Conservation (phyloP, 352 stramenopile genomes). For the Blastocystis sp. region DNA sequence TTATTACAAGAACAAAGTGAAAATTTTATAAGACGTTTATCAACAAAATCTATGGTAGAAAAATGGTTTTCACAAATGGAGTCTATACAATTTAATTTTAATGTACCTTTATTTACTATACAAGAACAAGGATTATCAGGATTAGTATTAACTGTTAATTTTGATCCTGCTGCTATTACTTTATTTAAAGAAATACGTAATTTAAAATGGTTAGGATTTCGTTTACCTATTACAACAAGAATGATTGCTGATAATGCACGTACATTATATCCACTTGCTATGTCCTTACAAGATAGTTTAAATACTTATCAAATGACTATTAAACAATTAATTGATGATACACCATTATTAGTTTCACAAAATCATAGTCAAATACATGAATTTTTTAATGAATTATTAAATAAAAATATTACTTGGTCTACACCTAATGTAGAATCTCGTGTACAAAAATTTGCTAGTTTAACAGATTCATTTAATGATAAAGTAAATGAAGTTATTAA, state of each 20-base stretch:
- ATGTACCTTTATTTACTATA: slow-evolving; percentile 41
- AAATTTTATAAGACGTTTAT: slow-evolving; percentile 36
- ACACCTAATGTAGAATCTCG: slow-evolving; percentile 29
- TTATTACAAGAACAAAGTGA: slow-evolving; percentile 63
- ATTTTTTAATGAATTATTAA: slow-evolving; percentile 31
- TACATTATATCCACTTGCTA: slow-evolving; percentile 80
- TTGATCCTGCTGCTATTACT: slow-evolving; percentile 87
- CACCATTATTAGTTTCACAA: background rate
- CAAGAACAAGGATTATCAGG: background rate
- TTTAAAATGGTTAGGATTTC: slow-evolving; percentile 87
- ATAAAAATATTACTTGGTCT: slow-evolving; percentile 25
- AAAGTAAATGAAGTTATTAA: slow-evolving; percentile 80
- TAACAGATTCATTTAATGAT: no score
- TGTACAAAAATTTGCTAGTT: no score
- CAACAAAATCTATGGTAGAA: slow-evolving; percentile 34
- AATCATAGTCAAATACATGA: slow-evolving; percentile 30
- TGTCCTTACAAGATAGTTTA: slow-evolving; percentile 81
- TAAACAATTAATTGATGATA: slow-evolving; percentile 38
- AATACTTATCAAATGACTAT: slow-evolving; percentile 65
- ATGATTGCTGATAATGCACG: slow-evolving; percentile 85
- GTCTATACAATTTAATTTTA: slow-evolving; percentile 68
- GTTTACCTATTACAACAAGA: slow-evolving; percentile 76
- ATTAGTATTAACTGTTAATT: slow-evolving; percentile 50
- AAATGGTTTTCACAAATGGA: slow-evolving; percentile 37
- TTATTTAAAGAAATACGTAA: slow-evolving; percentile 96